phyloP scores from a whole-genome alignment of 1,284 basidiomycete species.

The Leccinum proliferum region DNA sequence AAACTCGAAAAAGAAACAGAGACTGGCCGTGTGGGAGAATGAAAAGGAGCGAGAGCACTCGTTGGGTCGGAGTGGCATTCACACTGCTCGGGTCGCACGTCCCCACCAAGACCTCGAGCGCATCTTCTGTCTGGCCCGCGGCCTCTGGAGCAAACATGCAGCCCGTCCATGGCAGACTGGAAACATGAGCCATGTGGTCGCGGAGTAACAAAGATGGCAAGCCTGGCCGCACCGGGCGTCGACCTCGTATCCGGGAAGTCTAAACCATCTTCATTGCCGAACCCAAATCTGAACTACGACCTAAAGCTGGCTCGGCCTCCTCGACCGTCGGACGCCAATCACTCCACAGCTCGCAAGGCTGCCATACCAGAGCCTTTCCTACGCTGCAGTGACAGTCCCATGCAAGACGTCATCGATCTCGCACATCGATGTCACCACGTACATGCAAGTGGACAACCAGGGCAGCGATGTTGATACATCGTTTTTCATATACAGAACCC shows the following conservation, averaged over 20 bases:
- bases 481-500: not conserved
- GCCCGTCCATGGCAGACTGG: not conserved
- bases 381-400: conserved; percentile 3
- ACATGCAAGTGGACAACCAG: conserved; percentile 13
- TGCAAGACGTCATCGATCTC: conserved; percentile 21
- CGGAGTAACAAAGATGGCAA: conserved; percentile 8
- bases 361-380: not conserved
- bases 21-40: conserved; percentile 5
- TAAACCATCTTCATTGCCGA: conserved; percentile 11
- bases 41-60: conserved; percentile 10
- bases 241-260: conserved; percentile 12
- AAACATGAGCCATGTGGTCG: conserved; percentile 8
- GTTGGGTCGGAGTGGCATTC: not conserved
- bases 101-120: conserved; percentile 18
- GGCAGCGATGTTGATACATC: conserved; percentile 3
- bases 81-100: no score
- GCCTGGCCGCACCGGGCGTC: conserved; percentile 3
- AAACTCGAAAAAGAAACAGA: conserved; percentile 25
- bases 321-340: not conserved
- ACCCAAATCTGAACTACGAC: conserved; percentile 14
- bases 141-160: conserved; percentile 1
- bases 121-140: conserved; percentile 12
- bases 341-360: not conserved
- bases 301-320: conserved; percentile 4
- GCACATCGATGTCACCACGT: conserved; percentile 9